Base-by-base conservation (phyloP, 148 eudicot genomes). In the Fagopyrum tataricum region DNA sequence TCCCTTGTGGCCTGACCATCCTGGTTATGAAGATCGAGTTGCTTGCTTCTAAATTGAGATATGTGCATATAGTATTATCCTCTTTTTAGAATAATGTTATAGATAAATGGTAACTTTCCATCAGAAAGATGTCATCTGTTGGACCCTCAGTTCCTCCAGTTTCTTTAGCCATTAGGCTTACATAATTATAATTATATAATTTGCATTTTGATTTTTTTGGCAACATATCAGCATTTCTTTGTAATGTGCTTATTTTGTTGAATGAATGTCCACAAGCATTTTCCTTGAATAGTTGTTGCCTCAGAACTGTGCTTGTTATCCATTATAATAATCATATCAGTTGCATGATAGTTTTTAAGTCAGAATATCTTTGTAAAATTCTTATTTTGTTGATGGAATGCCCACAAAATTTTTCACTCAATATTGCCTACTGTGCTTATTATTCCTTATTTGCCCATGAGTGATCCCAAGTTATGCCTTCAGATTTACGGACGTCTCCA, bases 401-500 rank as follows among this genome's bases (percentile, higher is more conserved):
- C 61, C 20, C 44, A 13, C 9, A 37, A 14, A 9, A 20, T 4
- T 31, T 4, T 56, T 56, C 11, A 9, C 6, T 21, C 12, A 20
- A 56, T 56, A 6, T 68, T 11, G 26, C 17, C 72, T 42, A 43
- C 24, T 70, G 41, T 42, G 31, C 52, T 70, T 70, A 43, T 18
- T 61, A 56, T 37, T 64, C 2, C 13, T 6, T 64, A 31, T 64
- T 4, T 37, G 17, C 44, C 18, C 1, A 64, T 64, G 9, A 37
- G 17, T 64, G 39, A 64, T 64, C 43, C 20, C 69, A 64, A 31
- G 17, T 39, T 64, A 42, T 64, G 8, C 41, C 73, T 41, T 40
- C 73, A 96, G 99, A 84, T 96, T 40, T 84, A 77, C 79, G 83
- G 82, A 74, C 81, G 72, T 39, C 81, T 96, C 49, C 87, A 85